These are phyloP conservation scores for Naganishia cerealis DNA, from an alignment of 1,284 basidiomycete genomes.

Conservation along the genomic window DNA sequence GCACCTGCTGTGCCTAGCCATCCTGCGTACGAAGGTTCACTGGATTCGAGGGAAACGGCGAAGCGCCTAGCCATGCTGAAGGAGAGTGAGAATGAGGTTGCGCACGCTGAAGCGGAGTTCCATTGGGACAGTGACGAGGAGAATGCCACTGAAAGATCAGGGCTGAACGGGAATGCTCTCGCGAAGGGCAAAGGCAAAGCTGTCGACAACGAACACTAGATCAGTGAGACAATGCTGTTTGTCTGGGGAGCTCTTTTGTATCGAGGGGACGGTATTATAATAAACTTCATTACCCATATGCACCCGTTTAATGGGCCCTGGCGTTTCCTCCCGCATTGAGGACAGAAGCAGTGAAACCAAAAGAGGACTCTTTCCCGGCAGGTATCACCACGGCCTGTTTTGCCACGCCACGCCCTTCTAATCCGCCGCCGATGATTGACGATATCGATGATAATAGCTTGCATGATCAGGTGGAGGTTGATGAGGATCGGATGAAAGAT, in stretches of 20 bases:
- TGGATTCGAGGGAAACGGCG: constrained; percentile 25
- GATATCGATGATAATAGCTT: too few relatives aligned
- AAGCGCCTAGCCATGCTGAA: constrained; percentile 19
- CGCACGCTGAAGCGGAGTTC: constrained; percentile 29
- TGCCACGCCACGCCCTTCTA: too few relatives aligned
- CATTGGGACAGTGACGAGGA: constrained; percentile 36
- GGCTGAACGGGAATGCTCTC: constrained; percentile 4
- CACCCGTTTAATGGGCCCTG: too few relatives aligned
- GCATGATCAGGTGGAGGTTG: too few relatives aligned
- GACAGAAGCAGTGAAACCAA: too few relatives aligned
- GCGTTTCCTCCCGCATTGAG: too few relatives aligned
- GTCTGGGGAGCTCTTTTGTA: neutral
- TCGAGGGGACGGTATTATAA: neutral
- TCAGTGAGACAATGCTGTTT: neutral
- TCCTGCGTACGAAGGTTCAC: constrained; percentile 28
- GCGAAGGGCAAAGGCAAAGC: constrained; percentile 25
- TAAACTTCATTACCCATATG: constrained; percentile 5
- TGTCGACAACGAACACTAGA: neutral
- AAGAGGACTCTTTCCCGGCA: too few relatives aligned
- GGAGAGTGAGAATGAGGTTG: constrained; percentile 19
- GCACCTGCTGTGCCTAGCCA: constrained; percentile 22
- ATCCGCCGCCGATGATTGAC: too few relatives aligned
- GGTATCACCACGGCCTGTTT: too few relatives aligned
- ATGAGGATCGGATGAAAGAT: neutral
- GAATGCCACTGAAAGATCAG: constrained; percentile 3